Percentiles rank a stretch among this genome's conserved stretches.
phyloP scores from a whole-genome alignment of 2,329 filamentous ascomycete species.

The Fusarium lateritium region DNA sequence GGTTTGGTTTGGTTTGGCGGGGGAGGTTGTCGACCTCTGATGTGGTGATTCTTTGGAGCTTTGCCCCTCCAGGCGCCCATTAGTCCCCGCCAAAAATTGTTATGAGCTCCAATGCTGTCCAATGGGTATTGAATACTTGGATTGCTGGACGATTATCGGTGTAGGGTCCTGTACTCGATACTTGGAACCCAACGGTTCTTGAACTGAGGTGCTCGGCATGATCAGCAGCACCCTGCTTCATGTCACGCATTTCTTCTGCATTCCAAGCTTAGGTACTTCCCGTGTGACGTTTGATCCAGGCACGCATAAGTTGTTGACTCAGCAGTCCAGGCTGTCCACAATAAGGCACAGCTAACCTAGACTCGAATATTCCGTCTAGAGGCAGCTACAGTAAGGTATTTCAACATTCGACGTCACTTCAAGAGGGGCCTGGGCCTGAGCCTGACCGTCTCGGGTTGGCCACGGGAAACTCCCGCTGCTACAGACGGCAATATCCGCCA shows the following conservation, averaged over 20 bases:
- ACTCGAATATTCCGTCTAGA: neutral
- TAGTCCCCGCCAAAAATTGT: constrained; percentile 42
- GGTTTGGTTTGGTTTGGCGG: constrained; percentile 39
- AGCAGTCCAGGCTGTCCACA: neutral
- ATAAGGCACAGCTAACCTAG: constrained; percentile 15
- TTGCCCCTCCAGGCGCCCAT: constrained; percentile 43
- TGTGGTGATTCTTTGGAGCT: constrained; percentile 45
- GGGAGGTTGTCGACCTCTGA: constrained; percentile 40
- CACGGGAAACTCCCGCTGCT: constrained; percentile 32
- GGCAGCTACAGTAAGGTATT: neutral
- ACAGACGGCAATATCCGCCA: constrained; percentile 29
- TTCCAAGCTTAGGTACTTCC: constrained; percentile 9
- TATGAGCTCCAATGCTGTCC: constrained; percentile 31
- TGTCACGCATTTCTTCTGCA: constrained; percentile 41
- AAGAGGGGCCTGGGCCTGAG: neutral
- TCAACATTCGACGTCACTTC: constrained; percentile 27
- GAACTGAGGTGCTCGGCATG: constrained; percentile 33
- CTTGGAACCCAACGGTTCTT: constrained; percentile 27
- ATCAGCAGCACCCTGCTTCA: constrained; percentile 39
- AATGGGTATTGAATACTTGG: constrained; percentile 35
- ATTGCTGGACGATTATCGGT: constrained; percentile 13
- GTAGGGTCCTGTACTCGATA: constrained; percentile 22
- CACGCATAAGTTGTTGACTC: constrained; percentile 23
- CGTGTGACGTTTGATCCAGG: constrained; percentile 23
- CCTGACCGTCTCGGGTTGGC: constrained; percentile 11